Conservation (phyloP, 345 rosid species). For the Hibiscus syriacus region DNA sequence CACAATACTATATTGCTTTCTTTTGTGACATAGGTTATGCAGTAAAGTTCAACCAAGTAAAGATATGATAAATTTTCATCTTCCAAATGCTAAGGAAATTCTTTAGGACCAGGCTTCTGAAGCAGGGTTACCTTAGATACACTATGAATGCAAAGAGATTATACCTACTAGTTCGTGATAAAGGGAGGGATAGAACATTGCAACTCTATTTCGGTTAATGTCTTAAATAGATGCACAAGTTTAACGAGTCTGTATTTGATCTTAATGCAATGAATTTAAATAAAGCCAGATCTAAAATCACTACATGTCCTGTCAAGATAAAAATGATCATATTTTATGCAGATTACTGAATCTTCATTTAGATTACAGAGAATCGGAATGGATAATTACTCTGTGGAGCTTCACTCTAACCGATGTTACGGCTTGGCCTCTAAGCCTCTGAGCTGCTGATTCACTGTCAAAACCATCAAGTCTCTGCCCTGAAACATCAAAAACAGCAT, state of each 20-base stretch:
- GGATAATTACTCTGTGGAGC: constrained; percentile 45
- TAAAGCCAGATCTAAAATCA: not conserved
- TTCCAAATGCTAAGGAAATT: not conserved
- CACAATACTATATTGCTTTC: not conserved
- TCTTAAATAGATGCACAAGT: not conserved
- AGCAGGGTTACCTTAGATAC: not conserved
- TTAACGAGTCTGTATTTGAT: not conserved
- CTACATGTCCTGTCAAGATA: not conserved
- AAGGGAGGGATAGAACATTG: not conserved
- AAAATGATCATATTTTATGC: not conserved
- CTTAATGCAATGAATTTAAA: not conserved
- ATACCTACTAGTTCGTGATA: not conserved
- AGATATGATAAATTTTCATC: not conserved
- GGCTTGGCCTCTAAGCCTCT: constrained; percentile 74
- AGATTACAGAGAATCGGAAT: constrained; percentile 1
- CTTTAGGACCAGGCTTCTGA: not conserved
- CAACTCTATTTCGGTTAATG: not conserved
- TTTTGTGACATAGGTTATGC: not conserved
- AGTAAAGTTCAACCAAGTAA: not conserved
- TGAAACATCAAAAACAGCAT: constrained; percentile 21
- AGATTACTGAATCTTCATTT: not conserved
- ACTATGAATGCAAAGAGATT: not conserved
- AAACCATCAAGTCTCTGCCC: constrained; percentile 68
- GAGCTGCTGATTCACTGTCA: constrained; percentile 76
- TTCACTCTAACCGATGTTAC: constrained; percentile 77